A percentile compares a stretch with the other conserved stretches of the same genome.
phyloP scores from a whole-genome alignment of 1,284 basidiomycete species.

The Naganishia albida region DNA sequence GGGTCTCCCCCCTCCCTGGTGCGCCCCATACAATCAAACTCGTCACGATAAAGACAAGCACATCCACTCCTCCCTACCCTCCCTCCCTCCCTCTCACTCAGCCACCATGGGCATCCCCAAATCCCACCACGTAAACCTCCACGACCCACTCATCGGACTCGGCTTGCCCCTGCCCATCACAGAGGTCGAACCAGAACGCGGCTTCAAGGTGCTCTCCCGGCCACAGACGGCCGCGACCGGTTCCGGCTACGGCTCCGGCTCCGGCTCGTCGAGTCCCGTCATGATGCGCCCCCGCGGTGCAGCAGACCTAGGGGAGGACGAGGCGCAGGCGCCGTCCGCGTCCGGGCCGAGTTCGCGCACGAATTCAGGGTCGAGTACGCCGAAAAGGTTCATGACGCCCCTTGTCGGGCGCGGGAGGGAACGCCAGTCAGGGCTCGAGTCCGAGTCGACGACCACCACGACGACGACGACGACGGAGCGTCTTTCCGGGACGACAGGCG shows the following conservation, averaged over 20 bases:
- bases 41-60: neutral
- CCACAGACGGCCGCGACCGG: conserved; percentile 18
- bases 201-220: conserved; percentile 29
- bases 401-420: neutral
- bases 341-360: neutral
- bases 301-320: neutral
- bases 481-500: neutral
- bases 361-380: conserved; percentile 11
- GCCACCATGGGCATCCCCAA: conserved; percentile 22
- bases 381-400: conserved; percentile 3
- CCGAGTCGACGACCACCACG: neutral
- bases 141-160: neutral
- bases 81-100: neutral
- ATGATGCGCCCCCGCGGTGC: neutral
- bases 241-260: neutral
- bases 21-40: neutral
- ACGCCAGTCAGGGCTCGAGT: neutral
- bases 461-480: conserved; percentile 3
- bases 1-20: neutral
- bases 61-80: neutral
- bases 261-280: neutral
- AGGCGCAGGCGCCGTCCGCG: neutral
- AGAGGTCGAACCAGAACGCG: neutral
- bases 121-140: conserved; percentile 11
- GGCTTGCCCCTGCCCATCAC: neutral